Evolutionary conservation across 2,329 filamentous ascomycete genomes (phyloP), one percentile per base, ranked within the genome.

Genomic region (Pestalotiopsis sp.): DNA sequence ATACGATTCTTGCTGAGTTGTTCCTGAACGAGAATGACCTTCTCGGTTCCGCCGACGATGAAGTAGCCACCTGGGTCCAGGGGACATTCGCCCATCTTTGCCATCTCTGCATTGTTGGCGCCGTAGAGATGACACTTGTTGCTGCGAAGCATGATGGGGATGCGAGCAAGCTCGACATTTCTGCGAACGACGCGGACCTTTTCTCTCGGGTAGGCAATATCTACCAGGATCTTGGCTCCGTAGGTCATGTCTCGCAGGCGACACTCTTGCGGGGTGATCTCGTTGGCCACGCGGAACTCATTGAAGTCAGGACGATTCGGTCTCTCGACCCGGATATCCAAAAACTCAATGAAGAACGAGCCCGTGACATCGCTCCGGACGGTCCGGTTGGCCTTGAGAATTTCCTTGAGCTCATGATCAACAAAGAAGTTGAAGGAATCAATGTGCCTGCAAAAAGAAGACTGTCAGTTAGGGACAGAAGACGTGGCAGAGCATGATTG

Each of bases 371-470:
- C 95, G 80, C 95, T 97, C 73, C 92, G 90, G 72, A 99, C 93
- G 56, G 90, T 92, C 63, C 92, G 91, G 79, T 98, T 98, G 65
- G 95, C 93, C 78, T 93, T 91, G 73, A 99, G 92, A 74, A 99
- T 99, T 76, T 98, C 95, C 82, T 97, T 97, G 80, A 99, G 91
- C 78, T 98, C 95, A 68, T 97, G 92, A 75, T 99, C 94, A 73
- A 98, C 92, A 75, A 99, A 98, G 82, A 96, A 97, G 82, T 99
- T 98, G 86, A 97, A 99, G 27, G 96, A 98, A 83, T 99, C 97
- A 77, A 97, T 95, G 80, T 98, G 95, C 75, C 86, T 86, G 58
- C n/a, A 27, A 38, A 17, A 27, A 23, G 58, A 9, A 41, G 27
- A 45, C 7, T 58, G 41, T 27, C n/a, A 52, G 17, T 25, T 14